A percentile compares a stretch with the other conserved stretches of the same genome.
Conservation (phyloP, 73 alveolate genomes). For the Effrenium voratum region DNA sequence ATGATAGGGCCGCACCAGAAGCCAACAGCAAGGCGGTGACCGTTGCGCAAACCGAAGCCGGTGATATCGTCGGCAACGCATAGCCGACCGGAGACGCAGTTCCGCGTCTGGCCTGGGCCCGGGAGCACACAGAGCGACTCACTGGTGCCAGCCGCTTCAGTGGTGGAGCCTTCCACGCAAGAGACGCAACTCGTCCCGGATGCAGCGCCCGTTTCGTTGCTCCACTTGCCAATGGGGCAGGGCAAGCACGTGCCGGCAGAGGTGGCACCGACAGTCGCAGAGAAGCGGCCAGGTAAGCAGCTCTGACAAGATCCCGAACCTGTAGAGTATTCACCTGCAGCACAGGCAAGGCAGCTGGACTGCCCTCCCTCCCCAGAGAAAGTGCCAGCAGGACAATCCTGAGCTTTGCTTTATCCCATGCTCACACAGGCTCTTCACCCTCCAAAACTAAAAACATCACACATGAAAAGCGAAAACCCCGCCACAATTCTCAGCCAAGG, state of each 20-base stretch:
- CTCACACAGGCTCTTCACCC: too few species aligned
- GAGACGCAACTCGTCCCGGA: not conserved
- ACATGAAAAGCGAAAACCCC: too few species aligned
- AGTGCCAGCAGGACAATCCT: constrained; percentile 50
- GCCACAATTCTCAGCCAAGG: too few species aligned
- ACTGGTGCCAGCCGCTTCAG: not conserved
- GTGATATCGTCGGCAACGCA: constrained; percentile 24
- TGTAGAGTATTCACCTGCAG: constrained; percentile 31
- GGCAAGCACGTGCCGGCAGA: constrained; percentile 28
- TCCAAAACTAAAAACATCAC: too few species aligned
- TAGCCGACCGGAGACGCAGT: constrained; percentile 46
- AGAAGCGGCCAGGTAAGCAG: constrained; percentile 63
- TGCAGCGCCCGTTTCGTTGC: constrained; percentile 6
- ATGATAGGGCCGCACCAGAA: constrained; percentile 11
- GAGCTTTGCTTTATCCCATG: too few species aligned
- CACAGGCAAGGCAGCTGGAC: constrained; percentile 6
- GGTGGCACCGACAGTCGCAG: not conserved
- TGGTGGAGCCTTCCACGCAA: constrained; percentile 62
- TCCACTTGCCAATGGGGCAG: constrained; percentile 67
- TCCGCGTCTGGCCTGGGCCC: not conserved
- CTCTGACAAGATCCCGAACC: constrained; percentile 56
- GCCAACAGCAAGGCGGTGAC: constrained; percentile 50
- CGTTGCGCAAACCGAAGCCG: constrained; percentile 37
- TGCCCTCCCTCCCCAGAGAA: not conserved
- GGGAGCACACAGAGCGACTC: constrained; percentile 30